Evolutionary conservation across 2,329 filamentous ascomycete genomes (phyloP), one percentile per base, ranked within the genome.

Genomic region (Paraphaeosphaeria minitans): DNA sequence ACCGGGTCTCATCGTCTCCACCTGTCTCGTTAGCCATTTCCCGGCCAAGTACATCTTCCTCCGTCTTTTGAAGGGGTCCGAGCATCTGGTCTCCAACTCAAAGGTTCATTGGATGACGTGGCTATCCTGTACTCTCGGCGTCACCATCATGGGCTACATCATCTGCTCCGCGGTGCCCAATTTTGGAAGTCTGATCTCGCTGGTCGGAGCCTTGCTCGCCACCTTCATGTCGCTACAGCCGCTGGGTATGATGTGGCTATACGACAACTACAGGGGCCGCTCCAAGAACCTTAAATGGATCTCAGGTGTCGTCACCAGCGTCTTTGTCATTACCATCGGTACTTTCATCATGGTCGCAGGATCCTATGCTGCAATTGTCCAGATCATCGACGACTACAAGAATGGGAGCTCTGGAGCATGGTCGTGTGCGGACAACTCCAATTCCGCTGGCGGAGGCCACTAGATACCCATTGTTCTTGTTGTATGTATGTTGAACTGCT

Each of bases 51-150:
- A 57, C 37, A 31, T 60, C 9, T 87, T 87, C 39, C 89, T 89
- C 13, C 90, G 90, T 60, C 79, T 90, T 51, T 85, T 91, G 54
- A 85, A 87, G 0, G 88, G 87, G 56, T 87, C 89, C 1, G 14
- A 89, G 90, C 64, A 87, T 88, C 70, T 86, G 82, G 37, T 45
- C 13, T 46, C 50, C 5, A 60, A 60, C 55, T 47, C 55, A 5
- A 24, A 33, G 12, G 35, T 42, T 1, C 58, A 60, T 22, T 60
- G 58, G 58, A 12, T 33, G 6, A 60, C 55, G 8, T 60, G 58
- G 55, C 24, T 60, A 14, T 21, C 27, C 5, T 60, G 58, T 51
- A 55, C 51, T 3, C 16, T 33, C 12, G 50, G 55, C 21, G 41
- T 51, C 14, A 46, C 55, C 1, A 16, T 60, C 27, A 14, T 54